Evolutionary conservation across 331 rosid species (phyloP).

Genomic region (Acacia concinna): DNA sequence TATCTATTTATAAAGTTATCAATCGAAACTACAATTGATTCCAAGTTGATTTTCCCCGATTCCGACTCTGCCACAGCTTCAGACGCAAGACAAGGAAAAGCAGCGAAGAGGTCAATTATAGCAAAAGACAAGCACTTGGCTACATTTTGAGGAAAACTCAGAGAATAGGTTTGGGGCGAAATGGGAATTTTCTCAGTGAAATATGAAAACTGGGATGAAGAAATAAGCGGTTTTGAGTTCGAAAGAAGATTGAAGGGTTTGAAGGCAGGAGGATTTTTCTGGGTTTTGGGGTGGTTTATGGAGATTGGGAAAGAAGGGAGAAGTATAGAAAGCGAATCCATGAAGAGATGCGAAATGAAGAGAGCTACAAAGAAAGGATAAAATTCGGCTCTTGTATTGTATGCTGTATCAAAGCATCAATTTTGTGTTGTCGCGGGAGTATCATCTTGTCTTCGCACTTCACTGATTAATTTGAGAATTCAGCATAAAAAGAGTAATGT

Average conservation of each 20-base stretch:
- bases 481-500: too few species aligned
- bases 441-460: too few species aligned
- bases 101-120: constrained; percentile 40
- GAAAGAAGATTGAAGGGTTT: constrained; percentile 39
- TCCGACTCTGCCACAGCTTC: constrained; percentile 46
- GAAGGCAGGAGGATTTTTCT: constrained; percentile 22
- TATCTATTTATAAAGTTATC: constrained; percentile 68
- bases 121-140: constrained; percentile 36
- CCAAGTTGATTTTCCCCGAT: constrained; percentile 65
- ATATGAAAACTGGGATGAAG: constrained; percentile 23
- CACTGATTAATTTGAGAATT: too few species aligned
- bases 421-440: too few species aligned
- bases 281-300: constrained; percentile 50
- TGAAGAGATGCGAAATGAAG: constrained; percentile 36
- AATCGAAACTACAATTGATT: constrained; percentile 56
- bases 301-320: constrained; percentile 60
- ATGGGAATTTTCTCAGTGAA: constrained; percentile 2
- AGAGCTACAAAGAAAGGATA: constrained; percentile 15
- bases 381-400: neutral
- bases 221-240: constrained; percentile 24
- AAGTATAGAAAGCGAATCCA: constrained; percentile 62
- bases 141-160: constrained; percentile 27
- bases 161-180: constrained; percentile 32
- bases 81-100: constrained; percentile 58
- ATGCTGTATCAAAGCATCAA: too few species aligned